Evolutionary conservation across 257 asterid species (phyloP), one percentile per base, ranked within the genome.

Genomic region (Ehretia macrophylla): DNA sequence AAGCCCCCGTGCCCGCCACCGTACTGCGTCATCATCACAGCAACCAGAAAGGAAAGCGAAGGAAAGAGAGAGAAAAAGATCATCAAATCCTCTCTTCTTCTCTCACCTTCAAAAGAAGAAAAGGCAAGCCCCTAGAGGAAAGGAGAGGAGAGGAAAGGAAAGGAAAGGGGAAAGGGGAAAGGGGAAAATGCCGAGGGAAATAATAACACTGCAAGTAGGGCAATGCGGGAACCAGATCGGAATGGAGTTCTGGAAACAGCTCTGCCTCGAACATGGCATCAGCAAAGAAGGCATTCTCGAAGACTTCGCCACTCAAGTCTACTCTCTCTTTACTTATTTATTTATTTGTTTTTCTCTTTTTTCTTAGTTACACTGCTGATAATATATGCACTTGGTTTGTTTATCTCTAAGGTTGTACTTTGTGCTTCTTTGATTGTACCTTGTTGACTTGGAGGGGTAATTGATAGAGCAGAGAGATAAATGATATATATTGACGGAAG

Each of bases 211-310:
- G 66, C 97, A 93, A 59, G 99, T 93, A 57, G 99, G 99, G 47
- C 99, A 93, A 85, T 93, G 97, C 70, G 99, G 97, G 67, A 89
- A 93, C 68, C 99, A 93, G 93, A 93, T 89, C 82, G 99, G 99
- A 14, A 93, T 93, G 99, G 99, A 93, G 81, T 93, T 89, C 75
- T 93, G 99, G 99, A 93, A 93, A 74, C 99, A 93, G 83, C 99
- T 93, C 51, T 93, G 97, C 64, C 96, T 93, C 59, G 99, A 93
- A 75, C 99, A 93, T 47, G 99, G 96, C 66, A 93, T 93, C 60
- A 93, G 94, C 72, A 93, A 83, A 72, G 99, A 93, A 6, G 99
- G 99, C 55, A 89, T 93, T 69, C 95, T 93, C 53, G 97, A 93
- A 73, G 99, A 93, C 50, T 93, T 93, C 52, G 97, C 99, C 27